Conservation (phyloP, 202 grass and related monocot genomes). For the Digitaria exilis region DNA sequence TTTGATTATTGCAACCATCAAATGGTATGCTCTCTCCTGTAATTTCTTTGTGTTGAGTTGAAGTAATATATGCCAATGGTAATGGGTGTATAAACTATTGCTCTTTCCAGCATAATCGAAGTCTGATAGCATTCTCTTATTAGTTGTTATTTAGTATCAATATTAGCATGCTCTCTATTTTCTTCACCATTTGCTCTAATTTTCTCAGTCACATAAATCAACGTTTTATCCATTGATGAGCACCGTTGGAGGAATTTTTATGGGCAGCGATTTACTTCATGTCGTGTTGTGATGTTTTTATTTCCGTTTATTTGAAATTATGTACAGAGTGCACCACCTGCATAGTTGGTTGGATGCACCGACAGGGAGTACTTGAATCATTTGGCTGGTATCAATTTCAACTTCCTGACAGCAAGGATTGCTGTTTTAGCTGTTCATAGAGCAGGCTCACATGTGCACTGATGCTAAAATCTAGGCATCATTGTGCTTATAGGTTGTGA, state of each 20-base stretch:
- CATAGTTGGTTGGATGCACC: not conserved
- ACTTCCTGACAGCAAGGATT: slow-evolving; percentile 20
- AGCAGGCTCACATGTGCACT: slow-evolving; percentile 12
- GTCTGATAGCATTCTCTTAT: not conserved
- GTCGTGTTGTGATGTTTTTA: not conserved
- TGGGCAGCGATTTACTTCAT: not conserved
- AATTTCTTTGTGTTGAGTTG: slow-evolving; percentile 16
- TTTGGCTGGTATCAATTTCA: not conserved
- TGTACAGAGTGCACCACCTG: not conserved
- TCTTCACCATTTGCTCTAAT: not conserved
- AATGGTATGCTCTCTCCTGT: slow-evolving; percentile 18
- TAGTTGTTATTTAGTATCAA: not conserved
- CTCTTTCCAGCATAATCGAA: slow-evolving; percentile 8
- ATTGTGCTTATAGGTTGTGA: too few species aligned
- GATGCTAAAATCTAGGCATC: too few species aligned
- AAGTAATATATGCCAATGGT: slow-evolving; percentile 14
- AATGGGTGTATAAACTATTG: slow-evolving; percentile 25
- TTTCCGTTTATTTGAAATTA: not conserved
- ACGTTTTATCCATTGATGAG: not conserved
- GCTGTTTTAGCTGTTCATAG: slow-evolving; percentile 21
- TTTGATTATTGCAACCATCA: slow-evolving; percentile 3
- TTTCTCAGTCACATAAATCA: slow-evolving; percentile 3
- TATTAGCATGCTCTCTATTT: not conserved
- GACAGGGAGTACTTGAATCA: slow-evolving; percentile 14
- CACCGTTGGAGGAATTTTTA: not conserved